Base-by-base conservation (phyloP, 2,329 filamentous ascomycete genomes). In the Aspergillus intermedius region DNA sequence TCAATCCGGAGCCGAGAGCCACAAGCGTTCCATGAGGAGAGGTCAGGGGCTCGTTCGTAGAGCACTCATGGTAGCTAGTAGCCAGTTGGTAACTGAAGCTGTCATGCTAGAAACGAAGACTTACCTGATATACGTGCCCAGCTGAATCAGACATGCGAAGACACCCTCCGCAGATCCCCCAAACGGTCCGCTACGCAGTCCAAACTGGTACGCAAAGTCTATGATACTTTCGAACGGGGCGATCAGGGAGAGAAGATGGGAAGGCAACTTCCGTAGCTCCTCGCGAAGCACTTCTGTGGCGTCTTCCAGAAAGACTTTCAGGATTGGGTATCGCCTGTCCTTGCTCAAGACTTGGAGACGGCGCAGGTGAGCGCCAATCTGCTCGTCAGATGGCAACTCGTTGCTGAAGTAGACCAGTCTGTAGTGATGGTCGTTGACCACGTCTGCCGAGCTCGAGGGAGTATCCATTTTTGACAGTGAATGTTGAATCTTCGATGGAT, bases 321-420 rank as follows among this genome's bases (percentile, higher is more conserved):
- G 59, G 3, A 67, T 23, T 0, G 54, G 58, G 55, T 72, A 62
- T 2, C 53, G 48, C 28, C 54, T 62, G 48, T 66, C 61, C 51
- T 76, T 77, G 61, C 69, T 73, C 45, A 69, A 67, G 12, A 49
- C 49, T 30, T 68, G 63, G 4, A 78, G 56, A 3, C 61, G 56
- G 5, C 74, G 73, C 40, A 71, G 61, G 1, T 77, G 52, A 13
- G 62, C 55, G 19, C 62, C 49, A 6, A 76, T 56, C 25, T 28
- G 25, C 48, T 77, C 69, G 42, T 76, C 74, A 5, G 61, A 59
- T 0, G 75, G 74, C 45, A 77, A 74, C 51, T 77, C 73, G 48
- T 77, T 77, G 57, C 69, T 66, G 58, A 77, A 77, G 56, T 72
- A 75, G n/a, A 65, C 45, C 32, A 76, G 42, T 49, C 54, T 56